Conservation (phyloP, 2,329 filamentous ascomycete species). For the Alternaria gaisen region DNA sequence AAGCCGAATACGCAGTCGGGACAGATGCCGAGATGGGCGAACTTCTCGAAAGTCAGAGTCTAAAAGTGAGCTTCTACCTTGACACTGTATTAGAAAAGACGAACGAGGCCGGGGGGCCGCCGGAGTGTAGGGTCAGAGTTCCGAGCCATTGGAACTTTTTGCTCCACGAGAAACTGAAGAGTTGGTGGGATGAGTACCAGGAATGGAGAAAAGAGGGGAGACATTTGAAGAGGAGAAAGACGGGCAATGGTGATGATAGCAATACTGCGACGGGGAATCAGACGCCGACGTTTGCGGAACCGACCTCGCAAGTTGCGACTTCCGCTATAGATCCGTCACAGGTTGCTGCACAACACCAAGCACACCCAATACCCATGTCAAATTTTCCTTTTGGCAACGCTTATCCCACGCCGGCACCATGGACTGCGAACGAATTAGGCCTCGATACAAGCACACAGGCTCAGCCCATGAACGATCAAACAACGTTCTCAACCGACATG, state of each 20-base stretch:
- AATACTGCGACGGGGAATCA: constrained; percentile 9
- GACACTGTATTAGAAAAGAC: constrained; percentile 33
- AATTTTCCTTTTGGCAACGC: constrained; percentile 22
- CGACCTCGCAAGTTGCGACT: not conserved
- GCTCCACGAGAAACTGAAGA: constrained; percentile 40
- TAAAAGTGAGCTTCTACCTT: constrained; percentile 46
- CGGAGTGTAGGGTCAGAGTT: constrained; percentile 42
- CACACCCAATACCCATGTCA: constrained; percentile 4
- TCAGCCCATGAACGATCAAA: constrained; percentile 21
- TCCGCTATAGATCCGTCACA: constrained; percentile 1
- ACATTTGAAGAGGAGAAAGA: constrained; percentile 35
- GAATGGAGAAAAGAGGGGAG: constrained; percentile 39
- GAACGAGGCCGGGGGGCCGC: constrained; percentile 37
- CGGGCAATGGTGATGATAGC: constrained; percentile 1
- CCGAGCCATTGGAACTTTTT: constrained; percentile 46
- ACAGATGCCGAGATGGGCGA: constrained; percentile 46
- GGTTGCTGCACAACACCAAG: constrained; percentile 1
- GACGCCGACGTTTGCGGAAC: constrained; percentile 15
- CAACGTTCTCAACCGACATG: constrained; percentile 35
- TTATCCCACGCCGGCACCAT: constrained; percentile 15
- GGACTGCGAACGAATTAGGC: constrained; percentile 12
- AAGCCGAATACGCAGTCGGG: constrained; percentile 47
- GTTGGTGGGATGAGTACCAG: constrained; percentile 45
- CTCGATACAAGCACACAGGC: constrained; percentile 5
- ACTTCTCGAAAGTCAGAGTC: constrained; percentile 41